Base-by-base conservation (phyloP, 202 grass and related monocot species). In the Zoysia matrella region DNA sequence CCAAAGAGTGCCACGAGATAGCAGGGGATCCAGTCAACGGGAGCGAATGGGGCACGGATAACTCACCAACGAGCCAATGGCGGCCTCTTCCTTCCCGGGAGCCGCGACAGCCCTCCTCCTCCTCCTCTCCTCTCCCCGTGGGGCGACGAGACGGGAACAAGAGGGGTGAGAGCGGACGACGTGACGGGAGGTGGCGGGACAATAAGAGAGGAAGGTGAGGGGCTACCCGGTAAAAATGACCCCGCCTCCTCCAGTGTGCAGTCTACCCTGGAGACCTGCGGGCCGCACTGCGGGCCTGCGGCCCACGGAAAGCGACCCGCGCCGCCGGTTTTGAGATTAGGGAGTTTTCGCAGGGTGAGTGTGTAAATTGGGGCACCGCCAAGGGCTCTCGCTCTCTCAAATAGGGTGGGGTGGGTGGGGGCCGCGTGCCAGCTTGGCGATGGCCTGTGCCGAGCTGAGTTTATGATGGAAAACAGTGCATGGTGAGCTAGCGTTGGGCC, bases 351-450 rank as follows among this genome's bases (percentile, higher is more conserved):
- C 43, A 6, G 65, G 78, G 78, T 22, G 54, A 0, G 64, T 40
- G 3, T 39, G 54, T 70, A 51, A 75, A 75, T 39, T 63, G 41
- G 39, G 12, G 15, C 12, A 80, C 65, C 70, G 76, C 69, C 78
- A 55, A 70, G 63, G 54, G 47, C 76, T 80, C 81, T 62, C 64
- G 81, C 81, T 40, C 87, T 76, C 76, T 89, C 44, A 72, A 58
- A 84, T 80, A 67, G 79, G 6, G 7, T 30, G 0, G 40, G 3
- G 5, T 8, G 16, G 48, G 18, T 50, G 67, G 85, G 73, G 3
- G 67, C 45, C 53, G 9, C 53, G 0, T 15, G 86, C 70, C 86
- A 84, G 81, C 64, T 75, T 69, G 71, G 76, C 52, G 2, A 36
- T 62, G 75, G 12, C 11, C 62, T 79, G 69, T 79, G 11, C 62